Conservation (phyloP, 805 yeast genomes). For the Teunomyces funiuensis region DNA sequence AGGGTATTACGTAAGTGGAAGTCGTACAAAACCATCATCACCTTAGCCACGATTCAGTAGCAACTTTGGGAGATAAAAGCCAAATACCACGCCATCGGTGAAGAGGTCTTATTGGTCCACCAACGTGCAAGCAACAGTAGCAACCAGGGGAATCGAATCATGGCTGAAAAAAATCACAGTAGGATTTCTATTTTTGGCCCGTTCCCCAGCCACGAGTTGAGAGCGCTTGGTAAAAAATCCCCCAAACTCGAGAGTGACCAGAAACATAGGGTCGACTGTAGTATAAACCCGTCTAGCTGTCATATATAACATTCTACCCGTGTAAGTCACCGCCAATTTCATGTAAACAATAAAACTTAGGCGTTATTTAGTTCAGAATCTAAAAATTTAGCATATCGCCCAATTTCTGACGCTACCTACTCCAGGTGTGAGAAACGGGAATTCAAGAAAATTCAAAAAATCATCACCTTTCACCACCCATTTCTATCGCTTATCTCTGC, state of each 20-base stretch:
- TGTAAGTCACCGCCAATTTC: no score
- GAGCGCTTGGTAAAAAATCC: no score
- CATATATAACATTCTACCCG: no score
- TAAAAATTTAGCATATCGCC: not conserved
- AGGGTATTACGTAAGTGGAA: not conserved
- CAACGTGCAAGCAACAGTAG: not conserved
- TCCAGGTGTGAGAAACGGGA: conserved; percentile 1
- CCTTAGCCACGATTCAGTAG: no score
- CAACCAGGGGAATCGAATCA: no score
- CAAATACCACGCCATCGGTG: no score
- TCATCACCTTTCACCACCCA: conserved; percentile 1
- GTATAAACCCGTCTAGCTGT: no score
- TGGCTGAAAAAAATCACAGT: not conserved
- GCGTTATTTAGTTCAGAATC: no score
- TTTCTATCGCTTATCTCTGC: not conserved
- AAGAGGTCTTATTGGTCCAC: not conserved
- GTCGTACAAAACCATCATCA: not conserved
- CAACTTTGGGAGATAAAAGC: not conserved
- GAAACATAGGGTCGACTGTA: no score
- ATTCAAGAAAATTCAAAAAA: not conserved
- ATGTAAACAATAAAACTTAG: no score
- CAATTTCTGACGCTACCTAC: not conserved
- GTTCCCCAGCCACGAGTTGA: no score
- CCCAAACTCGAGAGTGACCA: no score
- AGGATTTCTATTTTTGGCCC: not conserved